phyloP scores from a whole-genome alignment of 1,284 basidiomycete species.

The Cryptococcus maquisensis region DNA sequence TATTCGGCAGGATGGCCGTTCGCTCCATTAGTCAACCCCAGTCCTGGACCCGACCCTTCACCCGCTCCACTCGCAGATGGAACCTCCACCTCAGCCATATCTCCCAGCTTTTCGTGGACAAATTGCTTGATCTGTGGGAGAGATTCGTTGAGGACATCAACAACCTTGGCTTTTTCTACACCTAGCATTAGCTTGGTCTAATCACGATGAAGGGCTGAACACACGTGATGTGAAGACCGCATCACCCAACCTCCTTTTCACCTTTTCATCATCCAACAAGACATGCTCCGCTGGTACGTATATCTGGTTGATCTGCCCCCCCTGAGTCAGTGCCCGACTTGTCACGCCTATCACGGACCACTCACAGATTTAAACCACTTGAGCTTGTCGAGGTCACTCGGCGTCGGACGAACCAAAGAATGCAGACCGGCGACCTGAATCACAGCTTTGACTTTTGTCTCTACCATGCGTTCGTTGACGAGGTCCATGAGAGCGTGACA shows the following conservation, averaged over 20 bases:
- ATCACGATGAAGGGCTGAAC: background rate
- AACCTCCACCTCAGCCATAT: background rate
- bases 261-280: conserved; percentile 38
- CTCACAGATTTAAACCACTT: conserved; percentile 43
- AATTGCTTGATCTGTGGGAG: conserved; percentile 41
- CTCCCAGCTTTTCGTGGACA: conserved; percentile 26
- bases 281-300: conserved; percentile 42
- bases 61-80: background rate
- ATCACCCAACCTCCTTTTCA: conserved; percentile 41
- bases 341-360: background rate
- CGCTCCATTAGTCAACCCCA: background rate
- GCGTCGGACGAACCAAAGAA: conserved; percentile 43
- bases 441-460: conserved; percentile 62
- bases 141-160: conserved; percentile 41
- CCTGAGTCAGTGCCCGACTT: background rate
- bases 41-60: background rate
- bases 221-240: background rate
- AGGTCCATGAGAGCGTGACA: conserved; percentile 70
- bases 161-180: conserved; percentile 37
- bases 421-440: conserved; percentile 71
- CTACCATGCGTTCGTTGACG: conserved; percentile 62
- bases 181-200: background rate
- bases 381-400: conserved; percentile 31
- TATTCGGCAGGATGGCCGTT: background rate
- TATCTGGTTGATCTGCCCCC: conserved; percentile 27